Evolutionary conservation across 176 grass and related monocot species (phyloP), one percentile per base, ranked within the genome.

Genomic region (Phragmites australis): DNA sequence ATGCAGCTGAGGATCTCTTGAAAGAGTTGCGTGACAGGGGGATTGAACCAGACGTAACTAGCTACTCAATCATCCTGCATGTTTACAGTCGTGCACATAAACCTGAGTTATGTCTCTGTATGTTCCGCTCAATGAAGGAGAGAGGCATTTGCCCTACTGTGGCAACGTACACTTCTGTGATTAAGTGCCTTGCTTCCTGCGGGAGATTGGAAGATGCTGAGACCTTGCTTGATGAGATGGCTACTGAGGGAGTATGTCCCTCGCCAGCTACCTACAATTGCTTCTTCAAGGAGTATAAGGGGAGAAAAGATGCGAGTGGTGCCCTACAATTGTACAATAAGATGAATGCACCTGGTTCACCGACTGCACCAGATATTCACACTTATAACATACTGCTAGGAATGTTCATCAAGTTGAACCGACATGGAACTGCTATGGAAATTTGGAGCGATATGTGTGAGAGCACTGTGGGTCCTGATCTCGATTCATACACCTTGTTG

Each of bases 61-160:
- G 96, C 67, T 98, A 98, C 63, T 98, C 92, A 9, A 89, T 98
- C 75, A 85, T 98, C 61, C 87, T 98, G 34, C 96, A 93, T 94
- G 96, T 94, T 78, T 98, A 94, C 69, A 93, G 90, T 65, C 81
- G 96, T 85, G 96, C 92, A 17, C 96, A 98, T 79, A 93, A 94
- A 76, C 78, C 96, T 56, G 92, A 98, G 59, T 75, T 98, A 52
- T 90, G 85, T 72, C 61, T 98, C 30, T 87, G 78, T 78, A 91
- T 93, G 90, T 91, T 98, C 59, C 84, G 32, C 2, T 90, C 86
- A 0, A 98, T 94, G 96, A 94, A 86, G 84, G 92, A 93, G 25
- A 82, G 58, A 68, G 86, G 92, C 51, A 91, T 94, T 84, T 94
- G 75, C 64, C 92, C 92, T 49, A 94, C 86, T 39, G 84, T 94